Evolutionary conservation across 1,139 yeast species (phyloP).

Genomic region (Blastobotrys niveus): DNA sequence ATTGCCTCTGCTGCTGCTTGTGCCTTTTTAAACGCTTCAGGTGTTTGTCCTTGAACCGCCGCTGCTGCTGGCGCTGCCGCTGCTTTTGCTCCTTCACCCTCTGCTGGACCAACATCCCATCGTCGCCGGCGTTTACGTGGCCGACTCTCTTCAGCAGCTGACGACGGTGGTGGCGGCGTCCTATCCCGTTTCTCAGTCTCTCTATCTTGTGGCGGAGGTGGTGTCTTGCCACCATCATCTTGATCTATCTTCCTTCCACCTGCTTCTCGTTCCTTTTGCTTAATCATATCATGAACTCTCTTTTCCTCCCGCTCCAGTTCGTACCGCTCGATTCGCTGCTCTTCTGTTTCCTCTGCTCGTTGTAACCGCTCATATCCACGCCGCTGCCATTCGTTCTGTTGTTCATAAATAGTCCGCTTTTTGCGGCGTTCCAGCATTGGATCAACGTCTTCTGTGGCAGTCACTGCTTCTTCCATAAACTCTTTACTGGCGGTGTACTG

Average conservation of each 20-base stretch:
- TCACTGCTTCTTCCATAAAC: constrained; percentile 29
- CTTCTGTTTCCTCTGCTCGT: constrained; percentile 22
- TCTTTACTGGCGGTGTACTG: constrained; percentile 33
- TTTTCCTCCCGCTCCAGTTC: constrained; percentile 34
- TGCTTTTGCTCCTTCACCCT: constrained; percentile 6
- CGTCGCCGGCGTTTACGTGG: constrained; percentile 26
- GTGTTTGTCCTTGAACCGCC: constrained; percentile 22
- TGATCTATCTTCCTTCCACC: constrained; percentile 14
- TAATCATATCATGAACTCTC: constrained; percentile 27
- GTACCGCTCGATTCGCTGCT: constrained; percentile 29
- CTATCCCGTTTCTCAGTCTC: constrained; percentile 20
- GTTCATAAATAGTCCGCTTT: constrained; percentile 32
- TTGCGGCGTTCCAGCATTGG: constrained; percentile 33
- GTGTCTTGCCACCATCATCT: constrained; percentile 18
- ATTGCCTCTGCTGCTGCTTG: constrained; percentile 13
- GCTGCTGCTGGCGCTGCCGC: constrained; percentile 13
- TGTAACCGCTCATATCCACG: constrained; percentile 36
- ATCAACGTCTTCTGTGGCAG: constrained; percentile 38
- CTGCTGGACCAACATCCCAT: constrained; percentile 38
- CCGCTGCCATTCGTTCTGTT: constrained; percentile 42
- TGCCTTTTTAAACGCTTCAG: constrained; percentile 15
- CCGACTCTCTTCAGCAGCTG: constrained; percentile 6
- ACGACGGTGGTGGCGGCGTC: constrained; percentile 26
- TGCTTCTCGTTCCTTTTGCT: constrained; percentile 20
- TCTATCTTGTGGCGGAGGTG: constrained; percentile 20